Evolutionary conservation across 2,329 filamentous ascomycete species (phyloP).

Genomic region (Sclerotinia nivalis): DNA sequence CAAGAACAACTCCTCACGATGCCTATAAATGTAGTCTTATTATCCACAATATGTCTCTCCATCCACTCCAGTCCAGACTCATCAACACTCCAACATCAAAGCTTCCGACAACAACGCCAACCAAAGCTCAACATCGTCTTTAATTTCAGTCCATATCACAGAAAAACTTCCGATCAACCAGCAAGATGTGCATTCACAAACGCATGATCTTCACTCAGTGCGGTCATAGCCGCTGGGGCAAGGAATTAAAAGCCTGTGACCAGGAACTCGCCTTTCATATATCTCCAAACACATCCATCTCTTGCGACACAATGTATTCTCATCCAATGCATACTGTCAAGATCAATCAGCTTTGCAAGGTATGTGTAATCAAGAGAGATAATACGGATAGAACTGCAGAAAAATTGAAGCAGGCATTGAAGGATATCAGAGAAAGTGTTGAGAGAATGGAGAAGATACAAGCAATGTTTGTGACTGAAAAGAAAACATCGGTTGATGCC

Average conservation of each 20-base stretch:
- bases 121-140: neutral
- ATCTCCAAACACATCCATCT: neutral
- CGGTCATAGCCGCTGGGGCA: constrained; percentile 2
- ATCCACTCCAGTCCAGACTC: neutral
- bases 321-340: constrained; percentile 18
- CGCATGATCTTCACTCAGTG: constrained; percentile 5
- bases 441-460: constrained; percentile 19
- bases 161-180: neutral
- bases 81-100: neutral
- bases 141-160: neutral
- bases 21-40: neutral
- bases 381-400: neutral
- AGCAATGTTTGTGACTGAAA: neutral
- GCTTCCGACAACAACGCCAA: neutral
- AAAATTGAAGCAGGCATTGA: constrained; percentile 12
- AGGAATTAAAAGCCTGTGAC: neutral
- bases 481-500: neutral
- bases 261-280: constrained; percentile 2
- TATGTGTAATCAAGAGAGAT: constrained; percentile 4
- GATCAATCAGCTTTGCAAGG: neutral
- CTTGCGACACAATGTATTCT: constrained; percentile 13
- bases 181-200: constrained; percentile 14
- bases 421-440: constrained; percentile 13
- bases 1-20: neutral
- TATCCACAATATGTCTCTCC: neutral